Conservation (phyloP, 345 rosid species). For the Brassica cretica region DNA sequence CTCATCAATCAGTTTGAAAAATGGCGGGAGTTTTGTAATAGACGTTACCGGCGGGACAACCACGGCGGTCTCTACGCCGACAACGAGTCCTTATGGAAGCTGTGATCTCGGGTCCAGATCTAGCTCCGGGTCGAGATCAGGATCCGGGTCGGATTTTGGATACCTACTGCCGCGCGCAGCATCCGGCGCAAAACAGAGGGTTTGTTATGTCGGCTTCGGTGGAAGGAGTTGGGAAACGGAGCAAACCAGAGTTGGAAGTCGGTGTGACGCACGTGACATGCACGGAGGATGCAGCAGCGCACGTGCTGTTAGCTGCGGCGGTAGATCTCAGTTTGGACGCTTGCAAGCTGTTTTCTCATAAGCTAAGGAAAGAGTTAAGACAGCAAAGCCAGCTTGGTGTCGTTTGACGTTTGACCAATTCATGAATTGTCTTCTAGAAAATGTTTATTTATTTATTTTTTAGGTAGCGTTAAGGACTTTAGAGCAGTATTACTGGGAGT, state of each 20-base stretch:
- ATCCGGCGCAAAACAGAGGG: conserved; percentile 50
- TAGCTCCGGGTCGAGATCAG: conserved; percentile 60
- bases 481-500: no score
- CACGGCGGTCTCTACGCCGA: conserved; percentile 55
- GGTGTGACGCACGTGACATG: conserved; percentile 93
- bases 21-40: conserved; percentile 75
- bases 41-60: conserved; percentile 57
- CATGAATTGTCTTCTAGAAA: conserved; percentile 37
- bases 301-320: conserved; percentile 86
- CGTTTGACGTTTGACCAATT: conserved; percentile 50
- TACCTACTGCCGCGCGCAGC: conserved; percentile 34
- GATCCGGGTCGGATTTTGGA: conserved; percentile 74
- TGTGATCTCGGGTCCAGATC: conserved; percentile 71
- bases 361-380: conserved; percentile 81
- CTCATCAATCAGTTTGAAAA: conserved; percentile 58
- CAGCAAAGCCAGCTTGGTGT: conserved; percentile 55
- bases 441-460: background rate
- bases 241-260: conserved; percentile 75
- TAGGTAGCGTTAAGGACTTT: conserved; percentile 33
- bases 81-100: conserved; percentile 74
- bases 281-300: conserved; percentile 95
- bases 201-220: conserved; percentile 88
- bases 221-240: conserved; percentile 51
- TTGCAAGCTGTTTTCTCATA: conserved; percentile 71
- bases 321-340: conserved; percentile 96